Percentiles rank a stretch among this genome's conserved stretches.
These are phyloP conservation scores for Hypericum androsaemum DNA, from an alignment of 345 rosid species.

Conservation along the genomic window DNA sequence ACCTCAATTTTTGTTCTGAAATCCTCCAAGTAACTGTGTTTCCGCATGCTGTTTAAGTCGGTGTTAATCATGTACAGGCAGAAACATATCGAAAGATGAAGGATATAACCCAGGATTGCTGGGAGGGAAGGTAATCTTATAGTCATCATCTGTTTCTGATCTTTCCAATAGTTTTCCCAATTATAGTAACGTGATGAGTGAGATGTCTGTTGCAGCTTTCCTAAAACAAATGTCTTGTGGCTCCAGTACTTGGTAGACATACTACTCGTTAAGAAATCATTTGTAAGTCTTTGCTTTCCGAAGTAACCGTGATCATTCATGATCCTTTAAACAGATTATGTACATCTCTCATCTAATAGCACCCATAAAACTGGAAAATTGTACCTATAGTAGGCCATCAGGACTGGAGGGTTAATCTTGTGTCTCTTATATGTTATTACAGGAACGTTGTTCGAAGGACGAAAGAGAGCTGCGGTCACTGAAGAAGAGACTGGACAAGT, in stretches of 20 bases:
- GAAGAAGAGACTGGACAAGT: conserved; percentile 72
- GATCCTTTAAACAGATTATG: too few species aligned
- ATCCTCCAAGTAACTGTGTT: not conserved
- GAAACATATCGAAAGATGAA: conserved; percentile 91
- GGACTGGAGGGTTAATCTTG: too few species aligned
- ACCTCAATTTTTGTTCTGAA: not conserved
- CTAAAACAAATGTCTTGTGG: conserved; percentile 88
- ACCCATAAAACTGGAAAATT: too few species aligned
- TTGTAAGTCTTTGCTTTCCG: conserved; percentile 40
- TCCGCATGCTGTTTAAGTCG: conserved; percentile 6
- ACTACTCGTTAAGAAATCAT: conserved; percentile 74
- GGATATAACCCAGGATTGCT: conserved; percentile 56
- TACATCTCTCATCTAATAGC: too few species aligned
- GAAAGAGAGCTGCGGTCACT: conserved; percentile 68
- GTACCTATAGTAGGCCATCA: too few species aligned
- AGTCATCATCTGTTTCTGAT: not conserved
- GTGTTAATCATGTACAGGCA: conserved; percentile 38
- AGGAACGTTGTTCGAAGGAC: conserved; percentile 64
- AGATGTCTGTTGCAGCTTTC: conserved; percentile 42
- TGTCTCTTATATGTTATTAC: not conserved
- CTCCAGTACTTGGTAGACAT: conserved; percentile 73
- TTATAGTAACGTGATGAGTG: not conserved
- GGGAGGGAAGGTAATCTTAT: conserved; percentile 79
- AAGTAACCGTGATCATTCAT: not conserved
- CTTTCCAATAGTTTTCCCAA: too few species aligned